Conservation (phyloP, 2,329 filamentous ascomycete species). For the Xylaria sp. region DNA sequence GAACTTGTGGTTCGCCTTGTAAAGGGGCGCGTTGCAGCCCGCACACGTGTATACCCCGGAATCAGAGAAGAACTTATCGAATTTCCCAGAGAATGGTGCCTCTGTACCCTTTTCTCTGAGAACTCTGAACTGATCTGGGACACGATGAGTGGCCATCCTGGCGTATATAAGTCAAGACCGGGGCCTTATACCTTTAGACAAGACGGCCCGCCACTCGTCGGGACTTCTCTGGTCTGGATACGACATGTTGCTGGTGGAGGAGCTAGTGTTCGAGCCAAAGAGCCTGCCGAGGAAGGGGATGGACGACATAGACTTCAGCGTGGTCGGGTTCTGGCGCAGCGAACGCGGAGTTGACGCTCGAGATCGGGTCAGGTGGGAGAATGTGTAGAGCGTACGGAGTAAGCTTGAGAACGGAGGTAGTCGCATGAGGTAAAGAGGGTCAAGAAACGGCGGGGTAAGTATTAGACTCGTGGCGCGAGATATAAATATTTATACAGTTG, state of each 20-base stretch:
- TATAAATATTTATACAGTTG: background rate
- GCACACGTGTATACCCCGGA: conserved; percentile 85
- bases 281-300: conserved; percentile 79
- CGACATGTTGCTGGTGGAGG: conserved; percentile 61
- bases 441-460: background rate
- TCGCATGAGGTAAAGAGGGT: conserved; percentile 46
- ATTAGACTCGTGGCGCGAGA: background rate
- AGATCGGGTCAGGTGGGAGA: conserved; percentile 49
- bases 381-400: conserved; percentile 47
- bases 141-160: conserved; percentile 3
- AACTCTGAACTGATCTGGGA: conserved; percentile 90
- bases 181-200: conserved; percentile 56
- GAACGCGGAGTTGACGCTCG: conserved; percentile 35
- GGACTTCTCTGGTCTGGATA: conserved; percentile 81
- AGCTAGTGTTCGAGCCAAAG: conserved; percentile 65
- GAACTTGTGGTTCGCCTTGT: conserved; percentile 94
- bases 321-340: conserved; percentile 26
- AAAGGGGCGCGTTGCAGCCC: conserved; percentile 83
- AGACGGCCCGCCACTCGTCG: conserved; percentile 85
- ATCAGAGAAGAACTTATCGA: conserved; percentile 80
- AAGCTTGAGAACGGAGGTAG: conserved; percentile 52
- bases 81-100: conserved; percentile 75
- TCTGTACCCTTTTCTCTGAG: conserved; percentile 94
- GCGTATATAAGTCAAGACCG: conserved; percentile 11
- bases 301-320: conserved; percentile 66